Evolutionary conservation across 2,329 filamentous ascomycete genomes (phyloP), one percentile per base, ranked within the genome.

Genomic region (Alternaria sp.): DNA sequence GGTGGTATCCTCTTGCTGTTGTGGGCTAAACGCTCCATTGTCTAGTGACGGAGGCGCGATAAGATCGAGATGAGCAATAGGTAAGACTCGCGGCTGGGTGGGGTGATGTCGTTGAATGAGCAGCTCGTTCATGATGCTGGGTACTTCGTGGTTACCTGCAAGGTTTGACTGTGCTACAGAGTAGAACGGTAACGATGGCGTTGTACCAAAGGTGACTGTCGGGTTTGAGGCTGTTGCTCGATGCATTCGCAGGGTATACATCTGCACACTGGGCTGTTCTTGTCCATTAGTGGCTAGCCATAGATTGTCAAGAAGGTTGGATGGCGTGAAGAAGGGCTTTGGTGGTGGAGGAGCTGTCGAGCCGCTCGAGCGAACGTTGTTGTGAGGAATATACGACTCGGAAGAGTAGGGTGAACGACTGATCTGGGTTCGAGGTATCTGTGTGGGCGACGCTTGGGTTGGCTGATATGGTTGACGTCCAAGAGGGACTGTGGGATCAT

Each of bases 261-360:
- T 73, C 54, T 79, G 76, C 19, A 78, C 71, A 12, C 71, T 67
- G 10, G 76, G 76, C 10, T 75, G 70, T 2, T 89, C 89, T 71
- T 87, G 91, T 12, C 90, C 90, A 73, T 91, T 92, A 63, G 87
- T 83, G 0, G 89, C 88, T 70, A 90, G 88, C 90, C 90, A 92
- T 9, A 91, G 84, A 54, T 85, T 84, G 67, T 87, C 87, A 36
- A 92, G 84, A 65, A 91, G 85, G 47, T 89, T 87, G 1, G 85
- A 88, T 0, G 86, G 85, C 1, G 80, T 81, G 60, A 80, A 80
- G 66, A 79, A 81, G 0, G 74, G 74, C 21, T 75, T 77, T 6
- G 72, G 73, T 53, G 72, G 65, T 11, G 66, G 61, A 49, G 70
- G 65, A 56, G 67, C 68, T 44, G 65, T 65, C 44, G 55, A 67